Base-by-base conservation (phyloP, 768 basidiomycete species). In the Fomitopsis serialis region DNA sequence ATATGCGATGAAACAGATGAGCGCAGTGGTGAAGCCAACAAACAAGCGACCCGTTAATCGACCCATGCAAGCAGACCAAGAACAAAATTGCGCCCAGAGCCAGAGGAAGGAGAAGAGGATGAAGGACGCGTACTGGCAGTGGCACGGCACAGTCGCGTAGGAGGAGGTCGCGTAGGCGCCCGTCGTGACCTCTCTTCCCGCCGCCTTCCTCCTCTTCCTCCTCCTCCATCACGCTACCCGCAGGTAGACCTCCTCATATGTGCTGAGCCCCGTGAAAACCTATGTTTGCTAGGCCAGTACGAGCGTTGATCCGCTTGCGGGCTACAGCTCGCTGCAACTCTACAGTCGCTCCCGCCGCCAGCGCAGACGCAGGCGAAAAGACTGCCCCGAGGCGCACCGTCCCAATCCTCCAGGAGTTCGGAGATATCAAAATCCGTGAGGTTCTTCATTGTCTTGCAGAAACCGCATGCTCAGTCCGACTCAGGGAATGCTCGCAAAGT, bases 1-100 rank as follows among this genome's bases (percentile, higher is more conserved):
- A 67, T 92, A 91, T 2, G 90, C 81, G 58, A 98, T 93, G 69
- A 98, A 98, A 48, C 75, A 79, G 42, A 92, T 92, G 34, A 92
- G 78, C 60, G 74, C 74, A 48, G 87, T 76, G 54, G 89, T 87
- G 60, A 82, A 75, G 60, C 77, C 74, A 66, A 92, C 85, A 61
- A 84, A 72, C 53, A 92, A 70, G 47, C 78, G 72, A 25, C 84
- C 84, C 53, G 84, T 66, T 58, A 84, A 58, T 44, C 74, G 64
- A 50, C 73, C 70, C 77, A 78, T 78, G 36, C 49, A 29, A 40
- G 48, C 49, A 15, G 45, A 44, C n/a, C 19, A 27, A 54, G 15
- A 40, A 15, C 37, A 17, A 15, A 15, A 40, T 40, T 40, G 37
- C 15, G 37, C 19, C 15, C 6, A 40, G 15, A 19, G 5, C 13